Evolutionary conservation across 1,284 basidiomycete species (phyloP), one percentile per base, ranked within the genome.

Genomic region (Wallemia hederae): DNA sequence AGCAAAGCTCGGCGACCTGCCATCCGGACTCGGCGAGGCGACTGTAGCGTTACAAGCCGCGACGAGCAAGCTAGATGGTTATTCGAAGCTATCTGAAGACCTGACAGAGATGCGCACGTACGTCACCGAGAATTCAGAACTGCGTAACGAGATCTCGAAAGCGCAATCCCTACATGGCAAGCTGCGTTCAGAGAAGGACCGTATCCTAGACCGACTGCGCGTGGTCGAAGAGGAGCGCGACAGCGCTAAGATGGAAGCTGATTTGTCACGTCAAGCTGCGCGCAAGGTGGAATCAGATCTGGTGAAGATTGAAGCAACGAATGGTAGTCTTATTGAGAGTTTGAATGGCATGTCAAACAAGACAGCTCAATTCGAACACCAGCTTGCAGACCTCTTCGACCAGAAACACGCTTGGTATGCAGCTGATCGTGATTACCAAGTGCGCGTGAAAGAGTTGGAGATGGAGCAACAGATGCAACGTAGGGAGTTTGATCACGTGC

Each of bases 381-480:
- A 58, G 25, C 2, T 58, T 9, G n/a, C 3, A 7, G 27, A 58
- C n/a, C 56, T 58, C 5, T 22, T 27, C 56, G 56, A 58, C 24
- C 56, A 58, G 25, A 58, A 58, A 24, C 56, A 58, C 14, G 24
- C 56, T 5, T 58, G 56, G 56, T 58, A 27, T 24, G 27, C 24
- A 11, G 56, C 56, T 26, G 56, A 58, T n/a, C 56, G 56, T 15
- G 56, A 58, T n/a, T 58, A 58, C n/a, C 56, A 58, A n/a, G 25
- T 58, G 5, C 11, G 56, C 5, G 56, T 58, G 39, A 49, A 49
- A n/a, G 39, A 49, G n/a, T n/a, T 49, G n/a, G 39, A 49, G n/a
- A 49, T 49, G 39, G 14, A 49, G n/a, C 19, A 15, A 5, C 14
- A 49, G 39, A 49, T 49, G 39, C 39, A 17, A n/a, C 5, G 39